Evolutionary conservation across 176 grass and related monocot species (phyloP).

Genomic region (Lolium multiflorum): DNA sequence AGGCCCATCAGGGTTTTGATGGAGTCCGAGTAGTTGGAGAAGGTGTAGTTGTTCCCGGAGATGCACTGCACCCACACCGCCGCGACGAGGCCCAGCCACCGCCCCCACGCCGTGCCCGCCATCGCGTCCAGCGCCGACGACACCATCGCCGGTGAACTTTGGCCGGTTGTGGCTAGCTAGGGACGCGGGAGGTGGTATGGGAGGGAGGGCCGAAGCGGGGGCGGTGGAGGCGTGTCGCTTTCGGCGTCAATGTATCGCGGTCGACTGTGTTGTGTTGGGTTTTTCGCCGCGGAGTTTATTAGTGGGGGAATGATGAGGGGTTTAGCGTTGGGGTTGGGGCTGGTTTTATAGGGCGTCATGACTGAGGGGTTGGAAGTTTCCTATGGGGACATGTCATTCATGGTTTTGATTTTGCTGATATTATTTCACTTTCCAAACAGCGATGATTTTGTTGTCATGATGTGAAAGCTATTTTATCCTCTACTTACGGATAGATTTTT

Average conservation of each 20-base stretch:
- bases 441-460: background rate
- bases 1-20: conserved; percentile 90
- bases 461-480: background rate
- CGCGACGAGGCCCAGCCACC: conserved; percentile 85
- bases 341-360: background rate
- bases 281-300: background rate
- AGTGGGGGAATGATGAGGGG: background rate
- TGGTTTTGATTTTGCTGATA: background rate
- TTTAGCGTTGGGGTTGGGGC: background rate
- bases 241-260: background rate
- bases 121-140: conserved; percentile 51
- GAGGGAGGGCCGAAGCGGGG: conserved; percentile 44
- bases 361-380: background rate
- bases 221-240: conserved; percentile 55
- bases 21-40: conserved; percentile 95
- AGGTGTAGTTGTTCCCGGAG: conserved; percentile 99
- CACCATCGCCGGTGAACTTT: conserved; percentile 5
- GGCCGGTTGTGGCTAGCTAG: background rate
- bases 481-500: background rate
- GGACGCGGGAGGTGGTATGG: background rate
- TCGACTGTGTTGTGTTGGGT: no score
- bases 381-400: background rate
- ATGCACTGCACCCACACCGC: conserved; percentile 99
- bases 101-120: conserved; percentile 56
- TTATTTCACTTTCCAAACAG: background rate